phyloP scores from a whole-genome alignment of 805 yeast genomes.

The Lipomyces chichibuensis region DNA sequence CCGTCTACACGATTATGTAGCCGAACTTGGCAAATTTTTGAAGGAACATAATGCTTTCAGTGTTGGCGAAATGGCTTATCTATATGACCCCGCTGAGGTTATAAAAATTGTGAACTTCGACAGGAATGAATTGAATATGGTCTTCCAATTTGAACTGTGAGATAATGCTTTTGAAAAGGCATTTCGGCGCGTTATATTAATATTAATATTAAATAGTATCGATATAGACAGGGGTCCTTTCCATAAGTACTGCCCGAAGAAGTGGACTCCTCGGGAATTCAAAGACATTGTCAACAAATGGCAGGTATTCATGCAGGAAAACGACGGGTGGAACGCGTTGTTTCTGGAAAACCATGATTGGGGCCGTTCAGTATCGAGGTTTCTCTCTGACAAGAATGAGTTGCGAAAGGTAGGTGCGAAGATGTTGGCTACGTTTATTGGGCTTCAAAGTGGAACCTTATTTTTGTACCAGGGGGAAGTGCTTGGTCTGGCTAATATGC shows the following conservation, averaged over 20 bases:
- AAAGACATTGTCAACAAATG: conserved; percentile 42
- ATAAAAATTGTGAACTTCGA: conserved; percentile 32
- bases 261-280: conserved; percentile 23
- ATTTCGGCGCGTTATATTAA: conserved; percentile 5
- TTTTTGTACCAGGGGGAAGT: conserved; percentile 66
- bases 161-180: conserved; percentile 34
- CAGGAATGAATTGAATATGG: conserved; percentile 46
- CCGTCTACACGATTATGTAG: conserved; percentile 60
- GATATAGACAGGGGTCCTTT: conserved; percentile 23
- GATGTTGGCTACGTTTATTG: conserved; percentile 52
- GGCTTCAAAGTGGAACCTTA: conserved; percentile 58
- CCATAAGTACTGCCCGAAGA: conserved; percentile 21
- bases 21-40: conserved; percentile 54
- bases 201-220: conserved; percentile 46
- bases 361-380: conserved; percentile 57
- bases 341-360: conserved; percentile 64
- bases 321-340: conserved; percentile 58
- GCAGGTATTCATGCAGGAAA: conserved; percentile 48
- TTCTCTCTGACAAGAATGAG: conserved; percentile 50
- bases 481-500: conserved; percentile 57
- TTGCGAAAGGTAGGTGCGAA: conserved; percentile 51
- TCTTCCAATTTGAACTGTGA: conserved; percentile 46
- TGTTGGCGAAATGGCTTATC: conserved; percentile 55
- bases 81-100: conserved; percentile 40
- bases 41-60: conserved; percentile 57